Evolutionary conservation across 75 land plant genomes (phyloP).

Genomic region (Chamaecyparis obtusa): DNA sequence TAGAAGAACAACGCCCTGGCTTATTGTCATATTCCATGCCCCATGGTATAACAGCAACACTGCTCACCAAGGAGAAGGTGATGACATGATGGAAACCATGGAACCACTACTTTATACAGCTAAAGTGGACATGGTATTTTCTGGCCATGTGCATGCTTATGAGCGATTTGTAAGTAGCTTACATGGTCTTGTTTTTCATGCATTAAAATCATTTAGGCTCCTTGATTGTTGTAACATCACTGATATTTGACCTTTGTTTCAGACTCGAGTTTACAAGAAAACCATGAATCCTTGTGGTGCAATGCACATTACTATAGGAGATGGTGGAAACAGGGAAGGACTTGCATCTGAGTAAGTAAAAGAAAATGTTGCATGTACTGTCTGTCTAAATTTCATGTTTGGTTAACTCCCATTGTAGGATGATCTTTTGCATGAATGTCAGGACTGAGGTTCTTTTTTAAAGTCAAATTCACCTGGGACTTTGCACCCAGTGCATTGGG

Average conservation of each 20-base stretch:
- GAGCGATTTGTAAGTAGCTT: slow-evolving; percentile 76
- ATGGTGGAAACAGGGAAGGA: slow-evolving; percentile 90
- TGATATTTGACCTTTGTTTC: background rate
- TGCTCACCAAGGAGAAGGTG: slow-evolving; percentile 88
- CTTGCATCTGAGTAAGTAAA: slow-evolving; percentile 46
- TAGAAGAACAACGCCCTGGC: slow-evolving; percentile 81
- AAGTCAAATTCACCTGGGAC: background rate
- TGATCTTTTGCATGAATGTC: background rate
- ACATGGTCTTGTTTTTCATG: background rate
- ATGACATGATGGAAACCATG: slow-evolving; percentile 76
- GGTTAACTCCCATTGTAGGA: background rate
- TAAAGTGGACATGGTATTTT: slow-evolving; percentile 73
- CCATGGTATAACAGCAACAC: slow-evolving; percentile 96
- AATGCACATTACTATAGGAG: slow-evolving; percentile 76
- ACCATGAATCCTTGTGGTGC: slow-evolving; percentile 56
- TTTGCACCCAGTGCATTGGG: background rate
- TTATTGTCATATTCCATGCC: slow-evolving; percentile 76
- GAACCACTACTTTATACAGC: slow-evolving; percentile 74
- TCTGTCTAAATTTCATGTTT: background rate
- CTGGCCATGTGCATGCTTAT: slow-evolving; percentile 99
- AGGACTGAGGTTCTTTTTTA: background rate
- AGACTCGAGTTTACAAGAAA: slow-evolving; percentile 59
- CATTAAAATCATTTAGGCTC: background rate
- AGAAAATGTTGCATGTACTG: background rate
- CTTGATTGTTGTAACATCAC: background rate